Conservation (phyloP, 139 green algal species). For the Limnomonas spitsbergensis region DNA sequence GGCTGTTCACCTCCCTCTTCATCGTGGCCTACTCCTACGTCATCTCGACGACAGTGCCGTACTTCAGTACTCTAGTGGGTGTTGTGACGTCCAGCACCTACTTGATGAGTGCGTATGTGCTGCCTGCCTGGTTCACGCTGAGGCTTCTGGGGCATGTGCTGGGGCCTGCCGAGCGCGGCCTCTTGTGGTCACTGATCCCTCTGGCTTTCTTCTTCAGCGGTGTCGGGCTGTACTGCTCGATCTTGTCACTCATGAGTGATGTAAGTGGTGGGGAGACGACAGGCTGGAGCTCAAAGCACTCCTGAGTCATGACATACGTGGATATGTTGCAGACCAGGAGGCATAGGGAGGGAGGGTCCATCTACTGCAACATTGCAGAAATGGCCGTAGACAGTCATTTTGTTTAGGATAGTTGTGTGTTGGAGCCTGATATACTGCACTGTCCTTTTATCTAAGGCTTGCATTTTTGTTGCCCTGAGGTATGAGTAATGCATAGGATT, state of each 20-base stretch:
- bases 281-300: too few relatives aligned
- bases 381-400: too few relatives aligned
- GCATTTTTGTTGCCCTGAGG: too few relatives aligned
- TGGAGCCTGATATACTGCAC: too few relatives aligned
- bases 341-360: too few relatives aligned
- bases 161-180: neutral
- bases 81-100: neutral
- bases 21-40: constrained; percentile 44
- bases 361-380: too few relatives aligned
- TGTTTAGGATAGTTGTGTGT: too few relatives aligned
- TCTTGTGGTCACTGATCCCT: neutral
- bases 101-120: neutral
- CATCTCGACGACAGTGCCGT: constrained; percentile 47
- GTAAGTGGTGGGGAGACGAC: too few relatives aligned
- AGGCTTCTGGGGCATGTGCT: neutral
- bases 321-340: too few relatives aligned
- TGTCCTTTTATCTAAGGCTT: too few relatives aligned
- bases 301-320: too few relatives aligned
- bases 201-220: neutral
- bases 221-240: neutral
- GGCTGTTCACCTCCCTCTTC: constrained; percentile 37
- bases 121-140: neutral
- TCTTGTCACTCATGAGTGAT: neutral
- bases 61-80: constrained; percentile 57
- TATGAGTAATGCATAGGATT: too few relatives aligned